Evolutionary conservation across 345 rosid species (phyloP), one percentile per base, ranked within the genome.

Genomic region (Melaleuca quinquenervia): DNA sequence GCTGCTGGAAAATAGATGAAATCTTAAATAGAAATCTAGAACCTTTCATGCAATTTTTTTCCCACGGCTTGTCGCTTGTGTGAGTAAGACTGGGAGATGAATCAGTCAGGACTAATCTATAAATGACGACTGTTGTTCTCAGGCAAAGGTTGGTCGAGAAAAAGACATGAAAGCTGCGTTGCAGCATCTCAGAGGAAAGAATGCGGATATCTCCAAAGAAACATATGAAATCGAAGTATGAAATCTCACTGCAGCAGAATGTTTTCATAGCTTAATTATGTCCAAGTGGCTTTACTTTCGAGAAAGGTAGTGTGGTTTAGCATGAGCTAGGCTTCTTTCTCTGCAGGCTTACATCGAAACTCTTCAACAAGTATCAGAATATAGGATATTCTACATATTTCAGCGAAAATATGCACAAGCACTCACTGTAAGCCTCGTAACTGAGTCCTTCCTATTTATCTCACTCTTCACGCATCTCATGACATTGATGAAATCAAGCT

Each of bases 101-200:
- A 32, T 64, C 22, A 64, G 22, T 64, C 9, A 9, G 45, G 76
- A 64, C 76, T 64, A 44, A 29, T 16, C 15, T 29, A 15, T 8
- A 82, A 16, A 48, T 18, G 85, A 53, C 52, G 18, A 20, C 45
- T 3, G n/a, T 36, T 12, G 2, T 64, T 52, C 53, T 14, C 87
- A 91, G 93, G 93, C 90, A 75, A 91, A 90, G 82, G 53, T 86
- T 18, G 91, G 88, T 80, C 87, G 82, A 27, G 86, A 70, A 85
- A 83, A 83, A 45, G 92, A 87, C 60, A 88, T 88, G 48, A 85
- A 86, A 78, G 85, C 85, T 82, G 50, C 87, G 7, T 60, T 91
- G 6, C 87, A 51, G 29, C 82, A 52, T n/a, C 88, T 91, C 21
- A 87, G 92, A 50, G 92, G 91, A 36, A 15, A 51, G 51, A 60